Conservation (phyloP, 768 basidiomycete species). For the Tylopilus balloui region DNA sequence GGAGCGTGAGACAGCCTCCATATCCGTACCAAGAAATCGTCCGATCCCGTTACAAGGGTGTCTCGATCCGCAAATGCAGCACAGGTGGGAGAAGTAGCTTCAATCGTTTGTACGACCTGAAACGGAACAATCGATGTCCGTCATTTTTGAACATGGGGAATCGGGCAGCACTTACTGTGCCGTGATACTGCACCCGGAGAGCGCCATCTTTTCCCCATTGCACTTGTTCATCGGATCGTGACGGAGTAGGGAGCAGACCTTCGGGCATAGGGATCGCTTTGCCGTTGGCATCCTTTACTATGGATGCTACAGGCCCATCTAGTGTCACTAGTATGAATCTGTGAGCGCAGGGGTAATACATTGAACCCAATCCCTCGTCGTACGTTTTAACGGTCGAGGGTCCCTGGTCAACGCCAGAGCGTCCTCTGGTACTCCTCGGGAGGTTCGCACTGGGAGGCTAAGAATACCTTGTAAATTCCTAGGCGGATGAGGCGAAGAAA, state of each 20-base stretch:
- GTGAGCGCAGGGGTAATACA: slow-evolving; percentile 1
- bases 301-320: slow-evolving; percentile 33
- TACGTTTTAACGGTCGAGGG: slow-evolving; percentile 54
- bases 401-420: slow-evolving; percentile 62
- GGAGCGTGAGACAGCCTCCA: slow-evolving; percentile 57
- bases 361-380: background rate
- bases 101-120: slow-evolving; percentile 72
- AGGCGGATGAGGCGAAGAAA: slow-evolving; percentile 68
- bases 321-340: slow-evolving; percentile 39
- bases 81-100: slow-evolving; percentile 66
- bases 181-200: slow-evolving; percentile 59
- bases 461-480: slow-evolving; percentile 68
- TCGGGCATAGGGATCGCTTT: slow-evolving; percentile 58
- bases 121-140: slow-evolving; percentile 5
- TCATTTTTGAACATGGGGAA: background rate
- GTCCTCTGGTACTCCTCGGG: slow-evolving; percentile 84
- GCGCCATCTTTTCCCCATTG: slow-evolving; percentile 61
- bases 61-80: slow-evolving; percentile 73
- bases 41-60: slow-evolving; percentile 75
- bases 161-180: slow-evolving; percentile 41
- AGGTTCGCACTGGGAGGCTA: slow-evolving; percentile 63
- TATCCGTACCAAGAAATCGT: slow-evolving; percentile 75
- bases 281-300: slow-evolving; percentile 45
- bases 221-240: slow-evolving; percentile 61
- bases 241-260: slow-evolving; percentile 54